Conservation (phyloP, 257 asterid species). For the Solanum lignicaule region DNA sequence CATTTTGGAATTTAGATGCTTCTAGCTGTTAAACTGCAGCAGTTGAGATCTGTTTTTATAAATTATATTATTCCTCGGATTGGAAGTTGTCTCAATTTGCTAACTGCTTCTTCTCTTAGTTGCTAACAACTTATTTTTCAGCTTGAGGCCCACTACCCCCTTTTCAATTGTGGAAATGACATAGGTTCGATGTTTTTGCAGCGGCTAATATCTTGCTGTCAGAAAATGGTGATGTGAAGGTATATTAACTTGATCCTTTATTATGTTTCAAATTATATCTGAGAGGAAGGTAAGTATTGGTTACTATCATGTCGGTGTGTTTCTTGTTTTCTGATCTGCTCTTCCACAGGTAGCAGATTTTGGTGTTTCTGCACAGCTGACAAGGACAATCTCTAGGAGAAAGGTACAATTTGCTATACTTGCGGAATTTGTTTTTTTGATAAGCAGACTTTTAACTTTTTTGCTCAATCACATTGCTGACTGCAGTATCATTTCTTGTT, state of each 20-base stretch:
- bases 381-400: constrained; percentile 92
- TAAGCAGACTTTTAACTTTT: neutral
- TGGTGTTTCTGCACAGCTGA: constrained; percentile 99
- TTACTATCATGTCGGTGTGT: neutral
- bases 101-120: neutral
- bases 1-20: neutral
- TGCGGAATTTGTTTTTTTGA: neutral
- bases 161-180: neutral
- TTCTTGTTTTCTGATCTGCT: neutral
- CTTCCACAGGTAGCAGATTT: constrained; percentile 86
- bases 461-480: neutral
- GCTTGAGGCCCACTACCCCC: neutral
- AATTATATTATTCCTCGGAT: neutral
- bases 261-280: constrained; percentile 3
- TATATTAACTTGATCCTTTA: constrained; percentile 6
- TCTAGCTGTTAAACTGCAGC: neutral
- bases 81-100: neutral
- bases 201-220: constrained; percentile 97
- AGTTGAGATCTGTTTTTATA: neutral
- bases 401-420: constrained; percentile 39
- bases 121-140: neutral
- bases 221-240: constrained; percentile 99
- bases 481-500: neutral
- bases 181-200: constrained; percentile 28
- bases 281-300: neutral